These are phyloP conservation scores for Powellomyces hirtus DNA, from an alignment of 192 early-diverging fungal species.

Conservation along the genomic window DNA sequence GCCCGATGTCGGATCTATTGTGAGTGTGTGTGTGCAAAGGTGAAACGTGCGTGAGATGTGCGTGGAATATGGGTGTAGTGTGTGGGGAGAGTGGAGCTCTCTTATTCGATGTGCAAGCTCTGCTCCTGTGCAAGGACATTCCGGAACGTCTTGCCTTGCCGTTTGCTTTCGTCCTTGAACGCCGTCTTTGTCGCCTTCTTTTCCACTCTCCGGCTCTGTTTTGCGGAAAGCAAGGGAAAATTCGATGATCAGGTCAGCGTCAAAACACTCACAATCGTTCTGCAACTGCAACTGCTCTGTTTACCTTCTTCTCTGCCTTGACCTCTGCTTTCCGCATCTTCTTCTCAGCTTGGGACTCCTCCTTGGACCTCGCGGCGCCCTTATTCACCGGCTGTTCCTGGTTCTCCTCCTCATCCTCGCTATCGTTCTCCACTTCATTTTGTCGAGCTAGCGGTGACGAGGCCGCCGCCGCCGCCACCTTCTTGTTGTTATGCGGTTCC, in stretches of 20 bases:
- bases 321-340: constrained; percentile 79
- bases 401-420: background rate
- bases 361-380: constrained; percentile 69
- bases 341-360: constrained; percentile 93
- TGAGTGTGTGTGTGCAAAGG: too few species aligned
- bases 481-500: constrained; percentile 24
- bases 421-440: constrained; percentile 33
- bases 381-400: constrained; percentile 52
- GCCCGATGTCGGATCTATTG: too few species aligned
- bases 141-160: constrained; percentile 57
- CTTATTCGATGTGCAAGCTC: constrained; percentile 21
- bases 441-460: background rate
- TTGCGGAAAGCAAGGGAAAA: background rate
- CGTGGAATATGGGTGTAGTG: too few species aligned
- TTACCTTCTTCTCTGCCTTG: constrained; percentile 60
- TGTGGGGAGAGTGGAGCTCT: too few species aligned
- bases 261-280: background rate
- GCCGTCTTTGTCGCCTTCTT: constrained; percentile 82
- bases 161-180: constrained; percentile 67
- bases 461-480: constrained; percentile 33
- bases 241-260: background rate
- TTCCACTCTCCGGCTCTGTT: constrained; percentile 58
- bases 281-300: background rate
- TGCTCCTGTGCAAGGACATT: constrained; percentile 46
- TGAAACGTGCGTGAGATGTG: too few species aligned